phyloP scores from a whole-genome alignment of 169 alveolate species.

The Cryptosporidium canis region DNA sequence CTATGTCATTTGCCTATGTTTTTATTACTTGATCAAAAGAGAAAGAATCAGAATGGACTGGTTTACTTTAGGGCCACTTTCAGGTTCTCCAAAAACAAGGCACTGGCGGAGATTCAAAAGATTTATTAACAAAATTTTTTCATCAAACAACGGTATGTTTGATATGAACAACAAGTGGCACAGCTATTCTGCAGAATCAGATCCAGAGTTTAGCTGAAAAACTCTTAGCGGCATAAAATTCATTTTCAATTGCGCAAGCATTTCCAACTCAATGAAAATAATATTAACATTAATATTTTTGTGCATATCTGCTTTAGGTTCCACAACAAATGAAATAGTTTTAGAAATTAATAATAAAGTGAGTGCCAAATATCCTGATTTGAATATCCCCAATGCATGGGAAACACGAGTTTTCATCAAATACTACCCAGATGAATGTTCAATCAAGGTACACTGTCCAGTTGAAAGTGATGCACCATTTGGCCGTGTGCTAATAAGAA shows the following conservation, averaged over 20 bases:
- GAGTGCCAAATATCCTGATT: conserved; percentile 1
- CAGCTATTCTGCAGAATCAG: not conserved
- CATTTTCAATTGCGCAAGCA: not conserved
- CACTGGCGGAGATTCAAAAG: conserved; percentile 56
- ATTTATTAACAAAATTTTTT: not conserved
- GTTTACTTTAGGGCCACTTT: conserved; percentile 66
- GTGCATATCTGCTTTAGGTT: not conserved
- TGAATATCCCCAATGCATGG: conserved; percentile 22
- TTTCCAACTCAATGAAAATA: not conserved
- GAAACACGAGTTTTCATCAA: conserved; percentile 29
- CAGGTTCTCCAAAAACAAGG: conserved; percentile 61
- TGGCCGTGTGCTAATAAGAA: conserved; percentile 45
- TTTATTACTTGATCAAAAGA: conserved; percentile 43
- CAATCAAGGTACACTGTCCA: conserved; percentile 58
- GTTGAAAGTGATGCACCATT: conserved; percentile 50
- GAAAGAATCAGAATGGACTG: conserved; percentile 49
- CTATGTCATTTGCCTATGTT: conserved; percentile 34
- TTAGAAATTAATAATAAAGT: conserved; percentile 31
- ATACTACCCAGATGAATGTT: conserved; percentile 31
- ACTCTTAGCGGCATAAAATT: not conserved
- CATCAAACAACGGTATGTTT: conserved; percentile 39
- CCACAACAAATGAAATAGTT: conserved; percentile 1
- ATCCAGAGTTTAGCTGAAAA: not conserved
- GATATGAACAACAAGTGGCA: conserved; percentile 10
- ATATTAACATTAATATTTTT: not conserved